Percentiles rank a stretch among this genome's conserved stretches.
Conservation (phyloP, 192 early-diverging fungal genomes). For the Backusella sp. region DNA sequence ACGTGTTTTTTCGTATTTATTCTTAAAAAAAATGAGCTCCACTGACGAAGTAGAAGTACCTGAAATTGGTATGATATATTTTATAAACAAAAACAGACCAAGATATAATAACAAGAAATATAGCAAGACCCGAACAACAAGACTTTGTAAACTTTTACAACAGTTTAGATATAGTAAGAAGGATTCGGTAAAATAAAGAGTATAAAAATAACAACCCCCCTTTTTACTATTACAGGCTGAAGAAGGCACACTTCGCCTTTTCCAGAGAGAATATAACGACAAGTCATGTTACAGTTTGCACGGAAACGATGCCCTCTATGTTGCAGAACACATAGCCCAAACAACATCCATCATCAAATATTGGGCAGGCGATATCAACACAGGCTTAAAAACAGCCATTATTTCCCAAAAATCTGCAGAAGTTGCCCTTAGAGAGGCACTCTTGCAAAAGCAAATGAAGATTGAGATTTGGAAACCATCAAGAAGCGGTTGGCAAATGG, state of each 20-base stretch:
- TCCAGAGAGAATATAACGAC: conserved; percentile 61
- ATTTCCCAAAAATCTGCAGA: conserved; percentile 78
- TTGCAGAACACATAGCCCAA: conserved; percentile 86
- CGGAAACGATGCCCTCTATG: conserved; percentile 84
- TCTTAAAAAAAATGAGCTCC: background rate
- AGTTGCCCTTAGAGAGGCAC: conserved; percentile 75
- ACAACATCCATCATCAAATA: conserved; percentile 91
- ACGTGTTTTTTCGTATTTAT: background rate
- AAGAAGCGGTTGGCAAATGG: conserved; percentile 50
- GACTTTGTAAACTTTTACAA: conserved; percentile 58
- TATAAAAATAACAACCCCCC: background rate
- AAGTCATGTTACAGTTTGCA: conserved; percentile 87
- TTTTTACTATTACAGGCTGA: conserved; percentile 35
- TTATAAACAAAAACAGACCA: background rate
- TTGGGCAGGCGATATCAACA: conserved; percentile 60
- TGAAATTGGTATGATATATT: conserved; percentile 13
- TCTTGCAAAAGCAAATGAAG: conserved; percentile 69
- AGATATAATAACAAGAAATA: background rate
- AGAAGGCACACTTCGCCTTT: conserved; percentile 64
- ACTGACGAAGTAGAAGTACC: conserved; percentile 13
- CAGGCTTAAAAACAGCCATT: conserved; percentile 72
- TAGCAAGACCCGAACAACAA: conserved; percentile 52
- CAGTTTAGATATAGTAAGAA: background rate
- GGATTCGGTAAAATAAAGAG: background rate
- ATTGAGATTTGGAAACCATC: conserved; percentile 82